Conservation (phyloP, 2,329 filamentous ascomycete species). For the Ophiostoma ips region DNA sequence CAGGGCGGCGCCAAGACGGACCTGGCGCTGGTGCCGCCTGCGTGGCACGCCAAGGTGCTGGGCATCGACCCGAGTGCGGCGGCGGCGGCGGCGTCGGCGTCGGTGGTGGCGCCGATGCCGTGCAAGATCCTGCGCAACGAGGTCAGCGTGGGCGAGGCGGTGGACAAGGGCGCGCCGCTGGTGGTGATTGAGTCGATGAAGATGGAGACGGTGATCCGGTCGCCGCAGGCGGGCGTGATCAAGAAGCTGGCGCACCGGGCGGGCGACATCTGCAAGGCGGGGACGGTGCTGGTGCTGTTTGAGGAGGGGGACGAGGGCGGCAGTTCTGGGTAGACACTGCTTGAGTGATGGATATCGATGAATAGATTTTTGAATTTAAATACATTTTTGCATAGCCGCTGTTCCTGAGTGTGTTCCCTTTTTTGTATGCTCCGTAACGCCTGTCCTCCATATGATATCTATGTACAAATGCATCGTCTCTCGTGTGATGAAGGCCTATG, state of each 20-base stretch:
- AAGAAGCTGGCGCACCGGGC: slow-evolving; percentile 61
- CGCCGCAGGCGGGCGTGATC: slow-evolving; percentile 57
- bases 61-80: slow-evolving; percentile 56
- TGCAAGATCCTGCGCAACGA: slow-evolving; percentile 91
- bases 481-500: no score
- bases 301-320: slow-evolving; percentile 25
- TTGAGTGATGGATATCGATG: neutral
- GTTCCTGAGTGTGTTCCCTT: no score
- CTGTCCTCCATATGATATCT: no score
- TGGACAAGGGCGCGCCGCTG: slow-evolving; percentile 73
- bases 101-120: slow-evolving; percentile 87
- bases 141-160: slow-evolving; percentile 65
- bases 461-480: no score
- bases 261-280: slow-evolving; percentile 68
- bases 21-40: slow-evolving; percentile 44
- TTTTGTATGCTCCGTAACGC: no score
- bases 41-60: slow-evolving; percentile 78
- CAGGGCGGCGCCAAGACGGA: slow-evolving; percentile 50
- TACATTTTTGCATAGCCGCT: no score
- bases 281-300: slow-evolving; percentile 61
- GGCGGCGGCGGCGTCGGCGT: slow-evolving; percentile 55
- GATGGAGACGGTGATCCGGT: slow-evolving; percentile 75
- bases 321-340: neutral
- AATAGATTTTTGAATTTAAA: no score
- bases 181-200: slow-evolving; percentile 90